Evolutionary conservation across 2,329 filamentous ascomycete species (phyloP).

Genomic region (Alternaria tenuissima): DNA sequence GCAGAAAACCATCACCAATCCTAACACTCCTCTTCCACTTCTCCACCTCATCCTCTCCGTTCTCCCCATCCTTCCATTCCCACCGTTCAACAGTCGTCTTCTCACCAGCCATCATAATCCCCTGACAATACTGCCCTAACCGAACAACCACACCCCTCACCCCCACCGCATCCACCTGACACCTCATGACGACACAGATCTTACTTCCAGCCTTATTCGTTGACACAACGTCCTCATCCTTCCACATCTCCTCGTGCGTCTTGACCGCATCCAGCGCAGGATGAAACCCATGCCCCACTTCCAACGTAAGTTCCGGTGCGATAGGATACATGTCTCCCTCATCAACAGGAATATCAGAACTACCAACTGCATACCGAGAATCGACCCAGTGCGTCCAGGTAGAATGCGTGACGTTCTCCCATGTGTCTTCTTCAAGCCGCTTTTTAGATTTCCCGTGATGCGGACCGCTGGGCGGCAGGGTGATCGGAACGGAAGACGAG

Average conservation of each 20-base stretch:
- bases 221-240: constrained; percentile 52
- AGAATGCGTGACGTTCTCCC: constrained; percentile 38
- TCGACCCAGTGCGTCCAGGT: constrained; percentile 69
- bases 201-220: constrained; percentile 18
- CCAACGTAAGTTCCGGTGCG: constrained; percentile 46
- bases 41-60: constrained; percentile 17
- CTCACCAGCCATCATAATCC: constrained; percentile 58
- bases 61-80: constrained; percentile 47
- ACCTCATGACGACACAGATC: constrained; percentile 52
- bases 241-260: constrained; percentile 74
- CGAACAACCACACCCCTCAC: constrained; percentile 62
- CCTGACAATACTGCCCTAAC: constrained; percentile 66
- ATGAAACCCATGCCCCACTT: constrained; percentile 68
- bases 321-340: constrained; percentile 64
- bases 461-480: background rate
- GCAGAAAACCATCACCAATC: constrained; percentile 52
- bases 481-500: constrained; percentile 42
- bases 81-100: constrained; percentile 63
- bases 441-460: background rate
- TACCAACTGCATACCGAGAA: constrained; percentile 54
- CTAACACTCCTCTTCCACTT: constrained; percentile 50
- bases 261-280: constrained; percentile 61
- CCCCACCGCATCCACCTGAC: constrained; percentile 44
- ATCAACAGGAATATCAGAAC: constrained; percentile 54
- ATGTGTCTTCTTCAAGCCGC: background rate